phyloP scores from a whole-genome alignment of 345 rosid species.

The Linum trigynum region DNA sequence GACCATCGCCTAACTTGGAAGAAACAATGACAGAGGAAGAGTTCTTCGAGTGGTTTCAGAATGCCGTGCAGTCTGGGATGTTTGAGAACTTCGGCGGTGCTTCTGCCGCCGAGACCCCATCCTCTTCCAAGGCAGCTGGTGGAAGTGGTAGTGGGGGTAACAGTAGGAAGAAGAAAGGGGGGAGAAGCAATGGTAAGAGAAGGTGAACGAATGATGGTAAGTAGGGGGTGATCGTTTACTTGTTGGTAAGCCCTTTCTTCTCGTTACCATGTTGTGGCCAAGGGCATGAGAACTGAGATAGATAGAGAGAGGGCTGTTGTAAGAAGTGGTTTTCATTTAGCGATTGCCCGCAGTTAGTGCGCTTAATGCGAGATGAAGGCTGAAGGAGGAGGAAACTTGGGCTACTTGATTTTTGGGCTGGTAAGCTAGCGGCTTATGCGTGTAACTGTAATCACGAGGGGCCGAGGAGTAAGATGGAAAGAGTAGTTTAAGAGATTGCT shows the following conservation, averaged over 20 bases:
- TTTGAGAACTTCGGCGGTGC: constrained; percentile 43
- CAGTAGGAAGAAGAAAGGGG: constrained; percentile 75
- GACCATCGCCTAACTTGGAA: constrained; percentile 41
- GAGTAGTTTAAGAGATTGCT: no score
- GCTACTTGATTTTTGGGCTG: no score
- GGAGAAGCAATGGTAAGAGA: constrained; percentile 62
- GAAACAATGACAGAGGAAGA: constrained; percentile 91
- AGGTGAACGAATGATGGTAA: not conserved
- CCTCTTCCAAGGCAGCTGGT: constrained; percentile 28
- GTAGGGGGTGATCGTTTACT: not conserved
- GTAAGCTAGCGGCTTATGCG: no score
- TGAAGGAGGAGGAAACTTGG: no score
- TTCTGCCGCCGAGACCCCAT: constrained; percentile 29
- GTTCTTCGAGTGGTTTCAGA: constrained; percentile 79
- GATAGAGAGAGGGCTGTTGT: constrained; percentile 6
- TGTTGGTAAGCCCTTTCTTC: not conserved
- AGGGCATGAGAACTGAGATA: constrained; percentile 1
- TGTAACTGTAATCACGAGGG: no score
- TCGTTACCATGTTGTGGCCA: constrained; percentile 13
- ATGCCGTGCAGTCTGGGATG: constrained; percentile 67
- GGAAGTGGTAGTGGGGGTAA: constrained; percentile 23
- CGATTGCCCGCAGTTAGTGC: no score
- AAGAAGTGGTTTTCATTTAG: no score
- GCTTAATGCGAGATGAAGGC: no score
- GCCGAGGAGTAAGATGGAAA: no score